Evolutionary conservation across 2,329 filamentous ascomycete genomes (phyloP).

Genomic region (Aspergillus oerlinghausenensis): DNA sequence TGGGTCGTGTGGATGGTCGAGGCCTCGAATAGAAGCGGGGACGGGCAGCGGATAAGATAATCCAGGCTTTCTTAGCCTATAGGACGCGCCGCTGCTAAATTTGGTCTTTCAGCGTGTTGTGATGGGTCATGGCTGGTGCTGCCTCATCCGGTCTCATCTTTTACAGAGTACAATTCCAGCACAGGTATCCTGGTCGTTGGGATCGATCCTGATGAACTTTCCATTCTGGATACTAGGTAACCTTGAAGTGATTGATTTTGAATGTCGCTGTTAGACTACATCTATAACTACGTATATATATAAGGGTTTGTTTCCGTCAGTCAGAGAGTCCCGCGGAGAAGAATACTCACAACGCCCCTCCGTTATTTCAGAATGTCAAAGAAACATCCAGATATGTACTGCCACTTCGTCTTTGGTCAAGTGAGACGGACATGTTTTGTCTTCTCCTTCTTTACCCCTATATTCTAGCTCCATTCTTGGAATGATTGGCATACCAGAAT

Average conservation of each 20-base stretch:
- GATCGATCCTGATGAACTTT: not conserved
- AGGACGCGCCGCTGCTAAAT: constrained; percentile 12
- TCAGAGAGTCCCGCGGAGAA: no score
- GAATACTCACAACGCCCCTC: not conserved
- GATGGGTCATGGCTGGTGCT: constrained; percentile 2
- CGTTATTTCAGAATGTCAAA: not conserved
- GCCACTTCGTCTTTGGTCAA: not conserved
- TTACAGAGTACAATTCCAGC: no score
- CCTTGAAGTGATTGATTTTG: not conserved
- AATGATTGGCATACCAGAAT: not conserved
- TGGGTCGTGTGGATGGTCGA: constrained; percentile 13
- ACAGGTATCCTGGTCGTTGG: not conserved
- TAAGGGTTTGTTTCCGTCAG: not conserved
- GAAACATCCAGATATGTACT: not conserved
- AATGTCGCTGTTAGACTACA: not conserved
- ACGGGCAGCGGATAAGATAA: constrained; percentile 10
- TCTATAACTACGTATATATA: not conserved
- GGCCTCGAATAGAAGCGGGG: constrained; percentile 20
- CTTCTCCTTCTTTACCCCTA: not conserved
- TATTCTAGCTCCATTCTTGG: not conserved
- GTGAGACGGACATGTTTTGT: not conserved
- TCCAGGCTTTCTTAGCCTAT: constrained; percentile 9
- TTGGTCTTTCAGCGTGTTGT: constrained; percentile 9
- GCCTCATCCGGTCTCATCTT: not conserved
- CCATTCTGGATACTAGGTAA: no score